Percentiles rank a stretch among this genome's conserved stretches.
Evolutionary conservation across 345 rosid species (phyloP).

Genomic region (Melaleuca alternifolia): DNA sequence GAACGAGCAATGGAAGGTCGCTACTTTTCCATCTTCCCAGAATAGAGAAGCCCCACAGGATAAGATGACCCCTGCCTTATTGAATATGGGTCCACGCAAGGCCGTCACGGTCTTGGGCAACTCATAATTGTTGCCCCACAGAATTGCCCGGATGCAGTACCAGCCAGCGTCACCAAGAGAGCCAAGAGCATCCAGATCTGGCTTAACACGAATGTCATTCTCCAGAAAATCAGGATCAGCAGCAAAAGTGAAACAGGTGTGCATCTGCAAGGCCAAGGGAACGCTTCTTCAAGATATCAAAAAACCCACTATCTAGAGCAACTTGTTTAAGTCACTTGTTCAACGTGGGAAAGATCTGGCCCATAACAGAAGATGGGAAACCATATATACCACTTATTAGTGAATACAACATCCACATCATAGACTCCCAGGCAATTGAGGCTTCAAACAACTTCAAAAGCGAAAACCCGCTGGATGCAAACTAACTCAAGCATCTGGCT

Average conservation of each 20-base stretch:
- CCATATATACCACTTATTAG: neutral
- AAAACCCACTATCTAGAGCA: neutral
- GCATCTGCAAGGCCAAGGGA: constrained; percentile 25
- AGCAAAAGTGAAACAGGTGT: constrained; percentile 47
- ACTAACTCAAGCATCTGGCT: neutral
- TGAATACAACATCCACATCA: neutral
- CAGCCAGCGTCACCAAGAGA: constrained; percentile 91
- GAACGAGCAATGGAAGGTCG: constrained; percentile 69
- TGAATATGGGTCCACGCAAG: constrained; percentile 31
- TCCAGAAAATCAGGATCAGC: constrained; percentile 40
- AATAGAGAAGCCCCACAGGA: constrained; percentile 59
- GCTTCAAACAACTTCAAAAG: neutral
- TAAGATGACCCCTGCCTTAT: constrained; percentile 53
- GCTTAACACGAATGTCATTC: constrained; percentile 71
- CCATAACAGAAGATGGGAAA: neutral
- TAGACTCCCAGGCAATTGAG: neutral
- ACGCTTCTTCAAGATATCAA: neutral
- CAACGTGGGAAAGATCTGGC: neutral
- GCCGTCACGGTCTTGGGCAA: constrained; percentile 55
- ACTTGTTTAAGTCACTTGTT: neutral
- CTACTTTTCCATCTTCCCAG: constrained; percentile 59
- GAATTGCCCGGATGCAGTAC: constrained; percentile 54
- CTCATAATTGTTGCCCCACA: constrained; percentile 48
- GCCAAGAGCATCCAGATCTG: constrained; percentile 76
- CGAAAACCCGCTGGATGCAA: neutral